Percentiles rank a stretch among this genome's conserved stretches.
Conservation (phyloP, 148 eudicot species). For the Spergularia bocconei region DNA sequence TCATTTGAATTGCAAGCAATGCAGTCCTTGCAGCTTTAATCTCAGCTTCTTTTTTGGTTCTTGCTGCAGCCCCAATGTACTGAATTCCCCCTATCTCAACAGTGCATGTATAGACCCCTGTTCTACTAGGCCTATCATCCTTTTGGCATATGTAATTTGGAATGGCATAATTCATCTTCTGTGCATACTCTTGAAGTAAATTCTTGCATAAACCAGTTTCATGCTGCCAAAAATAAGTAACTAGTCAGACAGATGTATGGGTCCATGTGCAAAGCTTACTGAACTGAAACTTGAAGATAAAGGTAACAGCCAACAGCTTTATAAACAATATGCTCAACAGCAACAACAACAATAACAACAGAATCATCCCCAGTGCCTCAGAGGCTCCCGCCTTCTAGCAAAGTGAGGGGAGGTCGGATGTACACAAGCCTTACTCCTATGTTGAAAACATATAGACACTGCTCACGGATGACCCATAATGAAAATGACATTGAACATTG, state of each 20-base stretch:
- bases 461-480: too few species aligned
- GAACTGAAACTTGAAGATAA: not conserved
- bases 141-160: constrained; percentile 57
- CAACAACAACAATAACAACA: too few species aligned
- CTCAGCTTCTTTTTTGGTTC: constrained; percentile 88
- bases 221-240: constrained; percentile 49
- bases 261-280: not conserved
- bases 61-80: constrained; percentile 76
- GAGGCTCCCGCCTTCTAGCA: too few species aligned
- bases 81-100: constrained; percentile 77
- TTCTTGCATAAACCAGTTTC: constrained; percentile 95
- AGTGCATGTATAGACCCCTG: constrained; percentile 44
- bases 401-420: too few species aligned
- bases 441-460: too few species aligned
- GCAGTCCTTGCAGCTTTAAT: constrained; percentile 97
- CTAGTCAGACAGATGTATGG: constrained; percentile 2
- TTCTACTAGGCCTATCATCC: constrained; percentile 34
- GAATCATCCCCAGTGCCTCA: too few species aligned
- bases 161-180: constrained; percentile 90
- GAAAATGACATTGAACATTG: too few species aligned
- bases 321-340: too few species aligned
- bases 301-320: too few species aligned
- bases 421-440: too few species aligned
- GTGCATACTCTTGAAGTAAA: constrained; percentile 90
- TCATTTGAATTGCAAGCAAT: constrained; percentile 63